Conservation (phyloP, 2,329 filamentous ascomycete species). For the Cladorrhinum sp. region DNA sequence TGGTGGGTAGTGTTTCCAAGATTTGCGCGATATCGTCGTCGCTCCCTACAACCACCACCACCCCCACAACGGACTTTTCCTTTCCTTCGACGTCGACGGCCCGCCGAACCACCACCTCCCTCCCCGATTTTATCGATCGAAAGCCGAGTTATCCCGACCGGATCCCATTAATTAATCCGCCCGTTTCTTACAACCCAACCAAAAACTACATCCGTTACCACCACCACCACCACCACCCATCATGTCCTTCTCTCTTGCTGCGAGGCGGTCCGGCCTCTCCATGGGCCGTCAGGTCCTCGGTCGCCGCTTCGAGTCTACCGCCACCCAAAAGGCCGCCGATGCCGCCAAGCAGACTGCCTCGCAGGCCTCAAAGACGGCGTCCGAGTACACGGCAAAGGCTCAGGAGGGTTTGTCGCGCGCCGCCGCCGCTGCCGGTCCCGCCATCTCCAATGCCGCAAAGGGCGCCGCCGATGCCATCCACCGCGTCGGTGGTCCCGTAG, state of each 20-base stretch:
- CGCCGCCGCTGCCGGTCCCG: constrained; percentile 74
- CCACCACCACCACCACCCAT: constrained; percentile 9
- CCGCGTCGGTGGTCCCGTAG: constrained; percentile 80
- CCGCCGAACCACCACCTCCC: neutral
- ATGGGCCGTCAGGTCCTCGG: constrained; percentile 41
- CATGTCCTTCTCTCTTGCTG: constrained; percentile 28
- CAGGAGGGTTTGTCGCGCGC: constrained; percentile 80
- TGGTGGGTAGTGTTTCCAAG: constrained; percentile 6
- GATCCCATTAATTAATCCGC: neutral
- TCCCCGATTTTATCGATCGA: neutral
- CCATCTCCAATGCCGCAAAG: constrained; percentile 69
- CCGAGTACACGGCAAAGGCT: constrained; percentile 61
- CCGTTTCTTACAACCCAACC: neutral
- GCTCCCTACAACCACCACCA: constrained; percentile 15
- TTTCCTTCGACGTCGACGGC: neutral
- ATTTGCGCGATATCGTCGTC: constrained; percentile 27
- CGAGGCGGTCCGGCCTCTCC: constrained; percentile 45
- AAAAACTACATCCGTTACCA: too few species aligned
- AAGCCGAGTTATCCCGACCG: neutral
- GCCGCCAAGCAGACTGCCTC: constrained; percentile 40
- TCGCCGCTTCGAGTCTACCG: constrained; percentile 58
- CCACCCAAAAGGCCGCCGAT: constrained; percentile 42
- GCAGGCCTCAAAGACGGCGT: constrained; percentile 42
- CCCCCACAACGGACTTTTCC: constrained; percentile 5
- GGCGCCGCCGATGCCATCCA: constrained; percentile 63